Percentiles rank a stretch among this genome's conserved stretches.
phyloP scores from a whole-genome alignment of 2,329 filamentous ascomycete genomes.

The Ilyonectria robusta region DNA sequence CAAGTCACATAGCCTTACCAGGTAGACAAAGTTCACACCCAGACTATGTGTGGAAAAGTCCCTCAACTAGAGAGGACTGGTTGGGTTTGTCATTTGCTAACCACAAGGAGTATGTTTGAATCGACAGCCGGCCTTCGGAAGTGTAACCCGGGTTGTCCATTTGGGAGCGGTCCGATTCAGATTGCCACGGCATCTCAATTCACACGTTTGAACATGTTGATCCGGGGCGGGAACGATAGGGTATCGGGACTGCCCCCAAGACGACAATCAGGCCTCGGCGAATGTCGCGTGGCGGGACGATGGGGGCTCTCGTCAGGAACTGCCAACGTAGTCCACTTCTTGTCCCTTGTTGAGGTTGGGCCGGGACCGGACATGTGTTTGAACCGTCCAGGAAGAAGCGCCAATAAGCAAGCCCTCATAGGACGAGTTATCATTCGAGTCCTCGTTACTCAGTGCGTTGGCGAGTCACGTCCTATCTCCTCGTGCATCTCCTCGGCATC shows the following conservation, averaged over 20 bases:
- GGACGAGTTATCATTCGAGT: background rate
- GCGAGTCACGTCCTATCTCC: background rate
- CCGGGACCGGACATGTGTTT: background rate
- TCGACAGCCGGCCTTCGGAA: background rate
- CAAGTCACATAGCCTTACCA: slow-evolving; percentile 8
- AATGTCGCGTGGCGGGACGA: background rate
- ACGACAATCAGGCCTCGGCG: background rate
- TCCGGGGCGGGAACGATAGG: background rate
- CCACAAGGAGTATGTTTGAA: slow-evolving; percentile 1
- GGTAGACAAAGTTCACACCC: background rate
- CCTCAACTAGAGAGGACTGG: slow-evolving; percentile 13
- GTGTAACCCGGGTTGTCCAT: slow-evolving; percentile 1
- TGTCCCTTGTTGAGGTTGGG: background rate
- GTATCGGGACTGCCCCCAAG: background rate
- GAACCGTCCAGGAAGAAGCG: background rate
- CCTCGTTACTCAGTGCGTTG: background rate
- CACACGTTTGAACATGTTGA: too few relatives aligned
- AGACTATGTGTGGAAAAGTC: slow-evolving; percentile 8
- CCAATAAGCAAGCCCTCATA: background rate
- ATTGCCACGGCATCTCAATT: background rate
- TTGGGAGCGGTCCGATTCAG: background rate
- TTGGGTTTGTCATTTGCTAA: slow-evolving; percentile 12
- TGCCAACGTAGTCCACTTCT: background rate
- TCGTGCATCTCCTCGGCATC: background rate
- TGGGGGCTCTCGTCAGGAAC: background rate